Evolutionary conservation across 2,329 filamentous ascomycete species (phyloP).

Genomic region (Aureobasidium sp.): DNA sequence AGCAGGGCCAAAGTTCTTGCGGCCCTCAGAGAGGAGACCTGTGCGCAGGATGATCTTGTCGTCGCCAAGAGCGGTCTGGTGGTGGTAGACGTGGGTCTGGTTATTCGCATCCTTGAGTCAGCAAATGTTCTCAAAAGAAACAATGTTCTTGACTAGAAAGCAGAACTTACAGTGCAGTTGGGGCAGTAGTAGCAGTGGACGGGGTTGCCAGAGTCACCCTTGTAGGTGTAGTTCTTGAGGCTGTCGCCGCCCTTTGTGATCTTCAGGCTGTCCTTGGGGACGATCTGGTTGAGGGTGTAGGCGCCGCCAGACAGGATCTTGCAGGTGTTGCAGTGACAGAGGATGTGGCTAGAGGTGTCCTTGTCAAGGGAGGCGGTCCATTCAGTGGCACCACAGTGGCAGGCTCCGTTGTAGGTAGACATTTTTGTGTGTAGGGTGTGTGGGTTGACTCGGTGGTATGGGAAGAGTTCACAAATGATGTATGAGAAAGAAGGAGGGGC

Average conservation of each 20-base stretch:
- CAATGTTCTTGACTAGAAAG: not conserved
- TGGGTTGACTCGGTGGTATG: not conserved
- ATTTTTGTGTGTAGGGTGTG: slow-evolving; percentile 21
- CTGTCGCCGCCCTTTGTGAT: slow-evolving; percentile 42
- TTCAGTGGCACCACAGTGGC: slow-evolving; percentile 47
- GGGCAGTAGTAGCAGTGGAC: slow-evolving; percentile 51
- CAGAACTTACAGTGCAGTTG: slow-evolving; percentile 37
- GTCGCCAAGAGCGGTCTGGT: slow-evolving; percentile 42
- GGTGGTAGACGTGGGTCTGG: slow-evolving; percentile 42
- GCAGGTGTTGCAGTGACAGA: slow-evolving; percentile 51
- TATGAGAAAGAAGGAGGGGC: not conserved
- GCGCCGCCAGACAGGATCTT: slow-evolving; percentile 42
- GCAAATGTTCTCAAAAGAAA: slow-evolving; percentile 1
- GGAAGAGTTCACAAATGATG: not conserved
- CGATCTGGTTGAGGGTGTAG: slow-evolving; percentile 47
- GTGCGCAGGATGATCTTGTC: slow-evolving; percentile 47
- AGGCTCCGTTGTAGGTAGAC: slow-evolving; percentile 41
- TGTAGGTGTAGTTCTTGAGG: slow-evolving; percentile 45
- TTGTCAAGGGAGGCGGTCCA: slow-evolving; percentile 43
- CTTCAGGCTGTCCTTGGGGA: slow-evolving; percentile 40
- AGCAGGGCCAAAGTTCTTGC: slow-evolving; percentile 39
- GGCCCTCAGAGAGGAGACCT: slow-evolving; percentile 35
- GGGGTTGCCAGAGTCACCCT: slow-evolving; percentile 46
- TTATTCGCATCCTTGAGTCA: not conserved
- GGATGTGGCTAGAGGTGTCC: slow-evolving; percentile 36